Evolutionary conservation across 805 yeast species (phyloP).

Genomic region (Hanseniaspora taiwanica): DNA sequence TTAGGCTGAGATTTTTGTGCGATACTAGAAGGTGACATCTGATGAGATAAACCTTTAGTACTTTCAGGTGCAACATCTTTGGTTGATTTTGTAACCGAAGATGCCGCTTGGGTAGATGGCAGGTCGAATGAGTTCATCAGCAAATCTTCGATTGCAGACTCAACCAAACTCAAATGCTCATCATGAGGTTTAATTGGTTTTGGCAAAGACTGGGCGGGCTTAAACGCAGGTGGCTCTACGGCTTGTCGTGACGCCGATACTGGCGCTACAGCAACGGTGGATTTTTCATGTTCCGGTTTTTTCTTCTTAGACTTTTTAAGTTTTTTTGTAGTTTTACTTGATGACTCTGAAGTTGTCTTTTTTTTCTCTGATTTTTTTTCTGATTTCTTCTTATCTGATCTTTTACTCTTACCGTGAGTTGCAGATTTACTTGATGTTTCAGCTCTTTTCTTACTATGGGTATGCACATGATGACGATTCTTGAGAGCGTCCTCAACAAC

Average conservation of each 20-base stretch:
- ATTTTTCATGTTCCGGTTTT: background rate
- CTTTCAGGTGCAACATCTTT: background rate
- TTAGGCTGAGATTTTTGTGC: too few species aligned
- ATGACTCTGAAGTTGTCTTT: background rate
- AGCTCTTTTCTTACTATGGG: too few species aligned
- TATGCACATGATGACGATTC: too few species aligned
- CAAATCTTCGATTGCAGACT: background rate
- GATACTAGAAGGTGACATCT: too few species aligned
- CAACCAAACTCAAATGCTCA: background rate
- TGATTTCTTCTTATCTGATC: background rate
- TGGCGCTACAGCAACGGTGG: too few species aligned
- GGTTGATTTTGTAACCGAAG: background rate
- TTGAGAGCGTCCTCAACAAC: background rate
- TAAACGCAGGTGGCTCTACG: too few species aligned
- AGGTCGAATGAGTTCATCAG: background rate
- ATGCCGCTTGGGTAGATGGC: background rate
- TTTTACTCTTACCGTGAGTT: too few species aligned
- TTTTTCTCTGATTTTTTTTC: background rate
- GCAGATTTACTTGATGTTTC: too few species aligned
- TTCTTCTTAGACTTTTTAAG: background rate
- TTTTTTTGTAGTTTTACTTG: background rate
- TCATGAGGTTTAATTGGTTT: too few species aligned
- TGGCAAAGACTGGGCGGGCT: too few species aligned
- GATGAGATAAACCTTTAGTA: too few species aligned
- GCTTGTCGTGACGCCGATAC: too few species aligned